Evolutionary conservation across 495 filamentous ascomycete genomes (phyloP).

Genomic region (Talaromyces proteolyticus): DNA sequence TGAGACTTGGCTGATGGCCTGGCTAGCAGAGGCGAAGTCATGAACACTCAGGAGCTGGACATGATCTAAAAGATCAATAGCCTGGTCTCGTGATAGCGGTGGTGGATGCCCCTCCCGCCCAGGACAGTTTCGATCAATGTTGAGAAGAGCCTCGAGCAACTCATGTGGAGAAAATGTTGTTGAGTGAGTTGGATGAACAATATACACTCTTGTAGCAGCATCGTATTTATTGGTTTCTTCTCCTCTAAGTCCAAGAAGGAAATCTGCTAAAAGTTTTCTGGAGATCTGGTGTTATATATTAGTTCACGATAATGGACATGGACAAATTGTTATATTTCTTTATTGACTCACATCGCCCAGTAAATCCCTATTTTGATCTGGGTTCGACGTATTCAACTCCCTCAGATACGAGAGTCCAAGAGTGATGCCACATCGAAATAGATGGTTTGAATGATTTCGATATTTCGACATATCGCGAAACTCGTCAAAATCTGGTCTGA

Average conservation of each 20-base stretch:
- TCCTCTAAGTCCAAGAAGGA: not conserved
- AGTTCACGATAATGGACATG: not conserved
- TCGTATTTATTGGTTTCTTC: not conserved
- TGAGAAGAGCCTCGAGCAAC: conserved; percentile 41
- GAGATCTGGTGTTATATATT: not conserved
- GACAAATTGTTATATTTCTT: too few relatives aligned
- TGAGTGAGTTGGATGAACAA: conserved; percentile 72
- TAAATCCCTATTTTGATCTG: not conserved
- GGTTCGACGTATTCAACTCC: conserved; percentile 8
- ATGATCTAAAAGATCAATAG: conserved; percentile 27
- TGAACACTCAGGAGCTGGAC: conserved; percentile 35
- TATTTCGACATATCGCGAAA: conserved; percentile 13
- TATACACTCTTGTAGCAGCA: conserved; percentile 22
- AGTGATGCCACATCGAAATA: conserved; percentile 25
- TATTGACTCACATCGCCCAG: conserved; percentile 3
- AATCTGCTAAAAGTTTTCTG: not conserved
- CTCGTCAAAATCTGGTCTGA: conserved; percentile 6
- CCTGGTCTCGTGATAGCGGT: conserved; percentile 21
- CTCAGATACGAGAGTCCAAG: conserved; percentile 33
- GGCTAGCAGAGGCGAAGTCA: conserved; percentile 24
- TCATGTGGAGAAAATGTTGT: conserved; percentile 73
- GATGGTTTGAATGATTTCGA: conserved; percentile 13
- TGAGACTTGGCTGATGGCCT: conserved; percentile 29
- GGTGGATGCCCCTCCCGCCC: too few relatives aligned
- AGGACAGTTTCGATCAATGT: not conserved